phyloP scores from a whole-genome alignment of 2,329 filamentous ascomycete genomes.

The Pseudonectria buxi region DNA sequence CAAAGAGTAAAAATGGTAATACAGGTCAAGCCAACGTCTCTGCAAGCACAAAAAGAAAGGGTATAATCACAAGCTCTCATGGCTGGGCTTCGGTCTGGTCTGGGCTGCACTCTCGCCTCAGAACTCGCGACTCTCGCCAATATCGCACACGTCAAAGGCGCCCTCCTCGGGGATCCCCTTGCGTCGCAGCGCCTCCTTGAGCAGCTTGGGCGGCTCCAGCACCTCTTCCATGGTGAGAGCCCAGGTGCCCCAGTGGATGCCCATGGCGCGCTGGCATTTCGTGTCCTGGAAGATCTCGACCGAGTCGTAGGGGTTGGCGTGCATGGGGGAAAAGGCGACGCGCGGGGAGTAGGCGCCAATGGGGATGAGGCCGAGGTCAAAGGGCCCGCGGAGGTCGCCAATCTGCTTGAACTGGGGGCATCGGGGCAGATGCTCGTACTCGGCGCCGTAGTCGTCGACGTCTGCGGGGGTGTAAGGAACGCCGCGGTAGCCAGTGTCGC shows the following conservation, averaged over 20 bases:
- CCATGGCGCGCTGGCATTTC: constrained; percentile 68
- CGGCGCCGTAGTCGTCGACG: constrained; percentile 63
- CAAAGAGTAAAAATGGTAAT: too few relatives aligned
- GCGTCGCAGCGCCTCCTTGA: constrained; percentile 64
- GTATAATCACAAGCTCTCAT: too few relatives aligned
- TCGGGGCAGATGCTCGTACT: constrained; percentile 58
- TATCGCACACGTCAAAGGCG: constrained; percentile 74
- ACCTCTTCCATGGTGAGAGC: constrained; percentile 79
- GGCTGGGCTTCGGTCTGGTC: too few relatives aligned
- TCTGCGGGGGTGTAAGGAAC: constrained; percentile 59
- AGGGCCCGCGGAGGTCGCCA: constrained; percentile 71
- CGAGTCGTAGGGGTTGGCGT: constrained; percentile 78
- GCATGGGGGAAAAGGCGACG: constrained; percentile 68
- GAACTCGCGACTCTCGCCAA: constrained; percentile 78
- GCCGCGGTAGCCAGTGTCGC: constrained; percentile 83
- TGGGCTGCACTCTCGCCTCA: constrained; percentile 24
- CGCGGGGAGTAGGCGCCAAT: constrained; percentile 83
- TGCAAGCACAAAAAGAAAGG: too few relatives aligned
- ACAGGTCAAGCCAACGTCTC: too few relatives aligned
- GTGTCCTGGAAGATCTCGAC: constrained; percentile 89
- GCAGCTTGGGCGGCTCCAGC: constrained; percentile 67
- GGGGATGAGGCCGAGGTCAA: constrained; percentile 86
- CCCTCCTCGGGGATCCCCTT: constrained; percentile 64
- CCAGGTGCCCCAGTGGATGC: constrained; percentile 93
- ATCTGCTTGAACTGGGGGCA: constrained; percentile 85